Conservation (phyloP, 768 basidiomycete species). For the Hygrocybe coccinea region DNA sequence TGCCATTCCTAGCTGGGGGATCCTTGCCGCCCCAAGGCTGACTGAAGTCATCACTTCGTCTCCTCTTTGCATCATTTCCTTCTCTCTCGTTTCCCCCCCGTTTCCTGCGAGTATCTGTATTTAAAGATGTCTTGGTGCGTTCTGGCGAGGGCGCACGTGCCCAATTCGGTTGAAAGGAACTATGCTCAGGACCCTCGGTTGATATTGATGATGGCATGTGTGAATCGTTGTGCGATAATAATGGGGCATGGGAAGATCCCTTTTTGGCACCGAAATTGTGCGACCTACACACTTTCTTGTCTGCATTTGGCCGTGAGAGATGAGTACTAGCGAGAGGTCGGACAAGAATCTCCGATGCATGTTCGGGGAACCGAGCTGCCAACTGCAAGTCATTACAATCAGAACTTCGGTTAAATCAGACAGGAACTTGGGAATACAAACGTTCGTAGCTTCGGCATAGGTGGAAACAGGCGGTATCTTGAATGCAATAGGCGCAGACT, state of each 20-base stretch:
- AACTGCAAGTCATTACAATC: constrained; percentile 21
- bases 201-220: background rate
- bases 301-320: too few species aligned
- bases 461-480: constrained; percentile 27
- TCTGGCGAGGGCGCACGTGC: background rate
- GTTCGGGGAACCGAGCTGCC: constrained; percentile 30
- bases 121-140: background rate
- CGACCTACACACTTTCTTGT: too few species aligned
- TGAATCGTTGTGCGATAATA: background rate
- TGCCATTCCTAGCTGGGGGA: too few species aligned
- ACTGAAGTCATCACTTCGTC: background rate
- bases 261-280: too few species aligned
- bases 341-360: background rate
- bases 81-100: background rate
- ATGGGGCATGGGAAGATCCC: too few species aligned
- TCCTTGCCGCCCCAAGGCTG: background rate
- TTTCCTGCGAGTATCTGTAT: background rate
- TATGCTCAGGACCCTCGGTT: background rate
- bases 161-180: background rate
- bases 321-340: too few species aligned
- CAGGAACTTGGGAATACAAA: constrained; percentile 15
- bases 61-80: background rate
- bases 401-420: background rate
- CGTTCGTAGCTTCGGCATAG: constrained; percentile 40
- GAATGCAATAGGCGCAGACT: constrained; percentile 1